Evolutionary conservation across 2,329 filamentous ascomycete genomes (phyloP).

Genomic region (Alternaria viburni): DNA sequence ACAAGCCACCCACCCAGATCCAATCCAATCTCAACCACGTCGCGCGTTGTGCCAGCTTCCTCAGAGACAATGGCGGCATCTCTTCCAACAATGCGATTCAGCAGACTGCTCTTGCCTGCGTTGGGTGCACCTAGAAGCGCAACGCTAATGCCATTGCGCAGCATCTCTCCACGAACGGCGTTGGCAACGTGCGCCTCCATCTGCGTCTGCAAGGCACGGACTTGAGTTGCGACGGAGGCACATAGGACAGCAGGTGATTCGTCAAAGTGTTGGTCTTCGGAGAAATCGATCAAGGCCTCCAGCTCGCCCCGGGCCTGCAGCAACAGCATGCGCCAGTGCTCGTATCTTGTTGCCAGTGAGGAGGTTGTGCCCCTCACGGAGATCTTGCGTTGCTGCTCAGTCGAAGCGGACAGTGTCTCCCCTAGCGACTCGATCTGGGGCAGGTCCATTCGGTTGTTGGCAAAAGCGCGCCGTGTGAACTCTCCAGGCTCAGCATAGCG

Average conservation of each 20-base stretch:
- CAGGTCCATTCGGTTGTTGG: conserved; percentile 83
- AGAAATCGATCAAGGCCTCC: conserved; percentile 95
- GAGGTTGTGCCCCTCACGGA: conserved; percentile 80
- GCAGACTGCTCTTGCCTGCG: conserved; percentile 89
- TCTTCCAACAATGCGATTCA: conserved; percentile 87
- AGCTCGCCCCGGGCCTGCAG: conserved; percentile 86
- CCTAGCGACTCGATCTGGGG: conserved; percentile 76
- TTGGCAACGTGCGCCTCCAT: conserved; percentile 76
- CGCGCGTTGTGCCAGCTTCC: conserved; percentile 91
- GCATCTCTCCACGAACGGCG: conserved; percentile 79
- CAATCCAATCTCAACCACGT: conserved; percentile 89
- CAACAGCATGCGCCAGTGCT: conserved; percentile 78
- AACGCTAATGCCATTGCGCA: conserved; percentile 84
- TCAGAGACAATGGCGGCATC: conserved; percentile 95
- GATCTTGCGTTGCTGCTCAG: conserved; percentile 88
- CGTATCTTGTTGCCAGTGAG: conserved; percentile 75
- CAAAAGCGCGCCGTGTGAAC: conserved; percentile 90
- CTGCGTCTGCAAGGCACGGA: conserved; percentile 65
- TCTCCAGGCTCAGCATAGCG: conserved; percentile 94
- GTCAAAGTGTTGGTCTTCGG: conserved; percentile 96
- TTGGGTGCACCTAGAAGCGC: conserved; percentile 91
- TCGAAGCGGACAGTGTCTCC: conserved; percentile 69
- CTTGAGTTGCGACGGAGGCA: conserved; percentile 69
- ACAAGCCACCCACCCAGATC: conserved; percentile 91
- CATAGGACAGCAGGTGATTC: conserved; percentile 79